A percentile compares a stretch with the other conserved stretches of the same genome.
These are phyloP conservation scores for Ganoderma multipileum DNA, from an alignment of 1,284 basidiomycete genomes.

Conservation along the genomic window DNA sequence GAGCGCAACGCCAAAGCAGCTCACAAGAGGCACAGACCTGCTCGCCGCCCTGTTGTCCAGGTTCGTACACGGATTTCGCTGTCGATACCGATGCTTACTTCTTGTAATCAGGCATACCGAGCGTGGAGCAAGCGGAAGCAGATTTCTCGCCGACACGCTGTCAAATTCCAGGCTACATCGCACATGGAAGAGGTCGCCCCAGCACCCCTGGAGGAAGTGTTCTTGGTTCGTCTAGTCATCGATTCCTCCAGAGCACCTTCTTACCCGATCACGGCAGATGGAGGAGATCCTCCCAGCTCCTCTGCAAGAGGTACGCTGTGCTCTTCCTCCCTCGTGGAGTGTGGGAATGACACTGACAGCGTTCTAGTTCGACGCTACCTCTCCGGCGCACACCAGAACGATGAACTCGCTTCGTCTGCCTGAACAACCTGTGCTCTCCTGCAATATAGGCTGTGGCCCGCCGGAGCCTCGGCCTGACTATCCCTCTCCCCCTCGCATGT, in stretches of 20 bases:
- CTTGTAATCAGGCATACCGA: neutral
- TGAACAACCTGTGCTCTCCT: no score
- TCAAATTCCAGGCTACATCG: neutral
- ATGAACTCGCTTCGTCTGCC: no score
- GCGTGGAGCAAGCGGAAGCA: neutral
- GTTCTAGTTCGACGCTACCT: no score
- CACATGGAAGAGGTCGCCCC: neutral
- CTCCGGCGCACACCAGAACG: no score
- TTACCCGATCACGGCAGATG: neutral
- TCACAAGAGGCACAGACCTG: neutral
- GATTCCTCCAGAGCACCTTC: neutral
- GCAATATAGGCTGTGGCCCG: no score
- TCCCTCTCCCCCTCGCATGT: neutral
- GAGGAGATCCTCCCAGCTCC: neutral
- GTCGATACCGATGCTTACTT: neutral
- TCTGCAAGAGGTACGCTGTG: neutral
- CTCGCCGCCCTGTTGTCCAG: neutral
- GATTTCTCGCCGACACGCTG: neutral
- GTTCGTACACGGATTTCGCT: neutral
- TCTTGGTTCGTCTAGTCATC: neutral
- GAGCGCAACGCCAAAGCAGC: neutral
- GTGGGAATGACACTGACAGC: no score
- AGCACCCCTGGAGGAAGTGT: slow-evolving; percentile 1
- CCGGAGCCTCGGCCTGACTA: neutral
- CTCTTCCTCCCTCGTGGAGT: no score